Percentiles rank a stretch among this genome's conserved stretches.
phyloP scores from a whole-genome alignment of 2,329 filamentous ascomycete species.

The Colletotrichum truncatum region DNA sequence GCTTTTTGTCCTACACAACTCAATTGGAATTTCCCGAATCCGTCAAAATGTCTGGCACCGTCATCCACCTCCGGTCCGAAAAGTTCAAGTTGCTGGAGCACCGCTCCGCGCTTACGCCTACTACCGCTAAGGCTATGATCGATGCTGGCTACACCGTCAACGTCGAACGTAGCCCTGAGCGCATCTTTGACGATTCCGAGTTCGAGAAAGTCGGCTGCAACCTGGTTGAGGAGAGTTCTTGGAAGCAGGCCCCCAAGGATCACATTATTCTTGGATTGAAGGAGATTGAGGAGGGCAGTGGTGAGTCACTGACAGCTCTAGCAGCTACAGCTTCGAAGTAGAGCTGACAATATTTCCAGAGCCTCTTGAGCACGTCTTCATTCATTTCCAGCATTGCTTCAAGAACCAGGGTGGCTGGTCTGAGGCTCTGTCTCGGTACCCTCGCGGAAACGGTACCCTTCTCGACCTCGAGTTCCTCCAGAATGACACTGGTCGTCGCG shows the following conservation, averaged over 20 bases:
- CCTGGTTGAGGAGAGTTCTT: conserved; percentile 72
- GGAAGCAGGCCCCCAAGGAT: conserved; percentile 73
- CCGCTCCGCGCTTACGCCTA: conserved; percentile 51
- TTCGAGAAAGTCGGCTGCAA: conserved; percentile 71
- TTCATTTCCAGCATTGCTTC: conserved; percentile 79
- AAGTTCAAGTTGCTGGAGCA: conserved; percentile 59
- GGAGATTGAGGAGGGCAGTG: conserved; percentile 78
- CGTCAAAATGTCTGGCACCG: conserved; percentile 30
- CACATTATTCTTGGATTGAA: conserved; percentile 81
- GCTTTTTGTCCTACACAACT: background rate
- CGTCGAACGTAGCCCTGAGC: conserved; percentile 72
- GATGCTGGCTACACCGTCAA: conserved; percentile 75
- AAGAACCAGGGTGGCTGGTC: conserved; percentile 82
- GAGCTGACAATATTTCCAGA: conserved; percentile 42
- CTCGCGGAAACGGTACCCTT: conserved; percentile 78
- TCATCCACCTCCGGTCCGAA: conserved; percentile 65
- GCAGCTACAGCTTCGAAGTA: too few relatives aligned
- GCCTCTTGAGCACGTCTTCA: conserved; percentile 77
- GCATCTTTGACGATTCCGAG: conserved; percentile 69
- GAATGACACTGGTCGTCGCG: conserved; percentile 73
- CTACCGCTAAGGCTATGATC: conserved; percentile 66
- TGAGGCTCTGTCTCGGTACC: conserved; percentile 80
- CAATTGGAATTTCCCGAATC: background rate
- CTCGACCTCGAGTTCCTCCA: conserved; percentile 89
- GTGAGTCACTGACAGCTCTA: conserved; percentile 46